Evolutionary conservation across 1,139 yeast genomes (phyloP).

Genomic region (Fermentozyma sake): DNA sequence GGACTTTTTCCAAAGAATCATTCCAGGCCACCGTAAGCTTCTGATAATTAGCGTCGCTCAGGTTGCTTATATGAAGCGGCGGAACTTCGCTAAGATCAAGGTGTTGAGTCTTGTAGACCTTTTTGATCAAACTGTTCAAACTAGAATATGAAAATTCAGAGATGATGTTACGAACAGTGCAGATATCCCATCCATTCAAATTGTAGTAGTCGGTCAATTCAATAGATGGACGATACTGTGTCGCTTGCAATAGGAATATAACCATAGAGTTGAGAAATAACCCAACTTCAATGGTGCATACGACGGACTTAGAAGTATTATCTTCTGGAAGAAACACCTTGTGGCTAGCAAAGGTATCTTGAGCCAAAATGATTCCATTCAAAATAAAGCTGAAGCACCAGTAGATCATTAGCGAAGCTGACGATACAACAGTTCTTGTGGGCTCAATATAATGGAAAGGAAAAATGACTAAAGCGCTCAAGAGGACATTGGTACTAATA

Average conservation of each 20-base stretch:
- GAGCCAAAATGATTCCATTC: conserved; percentile 17
- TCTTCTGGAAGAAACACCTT: conserved; percentile 22
- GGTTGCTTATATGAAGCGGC: conserved; percentile 16
- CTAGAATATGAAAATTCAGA: conserved; percentile 20
- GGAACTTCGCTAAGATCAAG: conserved; percentile 23
- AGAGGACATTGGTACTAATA: conserved; percentile 2
- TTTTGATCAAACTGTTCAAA: conserved; percentile 18
- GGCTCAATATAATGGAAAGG: conserved; percentile 40
- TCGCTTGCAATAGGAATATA: conserved; percentile 35
- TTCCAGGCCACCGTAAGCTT: conserved; percentile 19
- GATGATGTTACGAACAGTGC: conserved; percentile 20
- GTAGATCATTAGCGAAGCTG: conserved; percentile 28
- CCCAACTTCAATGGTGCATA: conserved; percentile 11
- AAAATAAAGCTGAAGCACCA: conserved; percentile 32
- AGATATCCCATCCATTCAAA: conserved; percentile 27
- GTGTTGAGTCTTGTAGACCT: conserved; percentile 17
- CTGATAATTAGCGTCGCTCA: conserved; percentile 17
- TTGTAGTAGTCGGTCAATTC: conserved; percentile 39
- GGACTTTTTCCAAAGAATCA: no score
- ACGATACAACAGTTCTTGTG: conserved; percentile 25
- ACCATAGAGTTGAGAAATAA: conserved; percentile 22
- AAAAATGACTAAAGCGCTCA: conserved; percentile 1
- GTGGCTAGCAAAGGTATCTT: conserved; percentile 24
- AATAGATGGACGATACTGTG: conserved; percentile 38
- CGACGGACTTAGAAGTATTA: conserved; percentile 14